Evolutionary conservation across 164 flowering plant genomes (phyloP), one percentile per base, ranked within the genome.

Genomic region (Paratinospora sagittata): DNA sequence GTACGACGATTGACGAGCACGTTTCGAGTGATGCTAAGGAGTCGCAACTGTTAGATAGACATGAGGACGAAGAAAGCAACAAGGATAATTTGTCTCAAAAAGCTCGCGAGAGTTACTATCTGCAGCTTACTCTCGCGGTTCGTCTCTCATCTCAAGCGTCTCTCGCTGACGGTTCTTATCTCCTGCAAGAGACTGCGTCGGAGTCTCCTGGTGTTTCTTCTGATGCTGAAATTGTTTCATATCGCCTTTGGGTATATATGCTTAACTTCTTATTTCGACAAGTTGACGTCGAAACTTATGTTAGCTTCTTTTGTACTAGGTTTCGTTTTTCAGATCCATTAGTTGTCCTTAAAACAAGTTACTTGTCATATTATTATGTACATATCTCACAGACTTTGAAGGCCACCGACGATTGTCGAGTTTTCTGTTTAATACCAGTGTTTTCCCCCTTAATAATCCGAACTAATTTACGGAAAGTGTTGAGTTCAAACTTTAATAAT

Each of bases 241-340:
- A 88, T 72, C 90, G 98, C 45, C 87, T 94, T 11, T 94, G 98
- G 98, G 98, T 90, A 30, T 4, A 30, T 30, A 80, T 21, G 68
- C 37, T 14, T 57, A n/a, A 17, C 37, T 41, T 23, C 60, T 49
- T 37, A 9, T 43, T 6, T 43, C 47, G 47, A 43, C 12, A 14
- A 43, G 47, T 10, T 43, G 14, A 43, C 47, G 47, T 43, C 47
- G 47, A 43, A 43, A 14, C 13, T 43, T 43, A 2, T 43, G 13
- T 43, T 43, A 43, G 14, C 14, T 43, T 43, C 14, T 43, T 43
- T 43, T 43, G 47, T 3, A 43, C 14, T 43, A 43, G 14, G 47
- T 43, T 43, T 43, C 13, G 47, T 43, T 43, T 14, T 43, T 43
- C 47, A 43, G 47, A 41, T 43, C 47, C 47, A 43, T 43, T 43